phyloP scores from a whole-genome alignment of 2,329 filamentous ascomycete genomes.

The Aspergillus aculeatinus region DNA sequence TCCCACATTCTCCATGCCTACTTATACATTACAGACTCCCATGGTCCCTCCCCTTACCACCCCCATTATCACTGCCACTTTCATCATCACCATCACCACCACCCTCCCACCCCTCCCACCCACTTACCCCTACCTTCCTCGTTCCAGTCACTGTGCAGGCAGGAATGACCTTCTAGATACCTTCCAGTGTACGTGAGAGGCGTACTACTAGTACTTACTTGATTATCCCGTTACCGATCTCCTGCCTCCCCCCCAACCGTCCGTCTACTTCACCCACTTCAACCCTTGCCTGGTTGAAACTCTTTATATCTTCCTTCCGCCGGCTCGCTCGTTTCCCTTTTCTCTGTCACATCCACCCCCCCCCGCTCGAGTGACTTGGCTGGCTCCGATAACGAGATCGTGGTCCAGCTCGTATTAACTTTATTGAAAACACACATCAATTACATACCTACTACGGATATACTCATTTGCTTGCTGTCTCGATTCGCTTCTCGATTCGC shows the following conservation, averaged over 20 bases:
- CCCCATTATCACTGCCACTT: neutral
- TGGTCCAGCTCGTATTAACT: neutral
- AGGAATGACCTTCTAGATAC: neutral
- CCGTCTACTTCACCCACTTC: conserved; percentile 13
- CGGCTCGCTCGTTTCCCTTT: conserved; percentile 7
- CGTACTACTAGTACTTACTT: neutral
- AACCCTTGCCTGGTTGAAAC: conserved; percentile 10
- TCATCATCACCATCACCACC: neutral
- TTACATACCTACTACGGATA: neutral
- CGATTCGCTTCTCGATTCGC: conserved; percentile 1
- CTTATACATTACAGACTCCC: conserved; percentile 3
- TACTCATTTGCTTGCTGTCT: neutral
- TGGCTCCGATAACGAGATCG: neutral
- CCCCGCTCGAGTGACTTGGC: neutral
- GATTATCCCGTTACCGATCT: neutral
- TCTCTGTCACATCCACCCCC: neutral
- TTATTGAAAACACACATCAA: neutral
- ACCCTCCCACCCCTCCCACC: neutral
- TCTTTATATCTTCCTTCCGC: conserved; percentile 9
- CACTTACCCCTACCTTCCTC: neutral
- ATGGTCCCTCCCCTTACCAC: neutral
- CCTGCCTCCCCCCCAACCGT: conserved; percentile 10
- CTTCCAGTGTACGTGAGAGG: neutral
- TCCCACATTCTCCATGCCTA: conserved; percentile 5
- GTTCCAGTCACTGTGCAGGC: conserved; percentile 1